Conservation (phyloP, 1,284 basidiomycete species). For the Leccinum pachyderme region DNA sequence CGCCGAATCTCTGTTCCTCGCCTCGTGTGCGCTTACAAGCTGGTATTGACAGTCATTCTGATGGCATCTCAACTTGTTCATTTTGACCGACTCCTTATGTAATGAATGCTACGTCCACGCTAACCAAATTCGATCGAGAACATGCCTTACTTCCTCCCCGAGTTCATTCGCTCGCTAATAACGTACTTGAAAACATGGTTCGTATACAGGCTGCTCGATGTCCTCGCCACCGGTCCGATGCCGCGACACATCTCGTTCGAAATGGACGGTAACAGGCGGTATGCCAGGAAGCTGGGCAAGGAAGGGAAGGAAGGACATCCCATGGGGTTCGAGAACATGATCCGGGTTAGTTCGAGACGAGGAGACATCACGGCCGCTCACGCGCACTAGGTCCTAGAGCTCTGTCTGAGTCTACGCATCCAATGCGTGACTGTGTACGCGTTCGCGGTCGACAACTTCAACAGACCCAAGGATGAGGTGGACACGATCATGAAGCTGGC, state of each 20-base stretch:
- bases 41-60: too few species aligned
- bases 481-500: conserved; percentile 78
- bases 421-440: conserved; percentile 91
- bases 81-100: too few species aligned
- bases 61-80: too few species aligned
- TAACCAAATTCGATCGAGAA: neutral
- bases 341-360: conserved; percentile 59
- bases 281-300: conserved; percentile 72
- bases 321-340: conserved; percentile 82
- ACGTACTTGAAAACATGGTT: conserved; percentile 25
- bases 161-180: conserved; percentile 14
- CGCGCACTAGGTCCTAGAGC: conserved; percentile 66
- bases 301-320: conserved; percentile 77
- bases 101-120: neutral
- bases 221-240: conserved; percentile 81
- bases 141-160: conserved; percentile 10
- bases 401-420: conserved; percentile 77
- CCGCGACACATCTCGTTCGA: conserved; percentile 94
- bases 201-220: conserved; percentile 46
- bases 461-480: conserved; percentile 84
- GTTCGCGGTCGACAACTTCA: conserved; percentile 98
- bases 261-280: conserved; percentile 97
- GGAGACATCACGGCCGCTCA: neutral
- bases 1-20: too few species aligned
- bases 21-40: too few species aligned